Evolutionary conservation across 345 rosid genomes (phyloP).

Genomic region (Durio zibethinus): DNA sequence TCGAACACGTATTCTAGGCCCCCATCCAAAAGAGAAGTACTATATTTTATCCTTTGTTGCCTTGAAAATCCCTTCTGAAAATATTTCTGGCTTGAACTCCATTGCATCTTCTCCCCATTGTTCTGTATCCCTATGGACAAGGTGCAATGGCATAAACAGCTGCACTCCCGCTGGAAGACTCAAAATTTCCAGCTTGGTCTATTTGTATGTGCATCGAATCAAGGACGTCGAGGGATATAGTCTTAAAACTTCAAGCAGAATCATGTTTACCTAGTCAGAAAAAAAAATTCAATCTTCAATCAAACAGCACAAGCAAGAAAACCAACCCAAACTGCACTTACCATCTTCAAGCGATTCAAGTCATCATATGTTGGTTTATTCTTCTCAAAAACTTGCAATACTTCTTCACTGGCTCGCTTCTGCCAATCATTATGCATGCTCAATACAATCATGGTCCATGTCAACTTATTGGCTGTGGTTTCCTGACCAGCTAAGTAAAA

Average conservation of each 20-base stretch:
- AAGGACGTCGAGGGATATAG: slow-evolving; percentile 43
- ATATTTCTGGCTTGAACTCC: slow-evolving; percentile 44
- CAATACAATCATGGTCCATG: slow-evolving; percentile 47
- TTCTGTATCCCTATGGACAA: slow-evolving; percentile 35
- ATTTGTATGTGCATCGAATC: slow-evolving; percentile 18
- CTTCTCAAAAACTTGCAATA: slow-evolving; percentile 30
- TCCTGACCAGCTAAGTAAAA: slow-evolving; percentile 62
- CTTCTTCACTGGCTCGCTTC: slow-evolving; percentile 50
- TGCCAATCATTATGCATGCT: slow-evolving; percentile 60
- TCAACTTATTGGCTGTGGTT: slow-evolving; percentile 45
- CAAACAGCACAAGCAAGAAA: not conserved
- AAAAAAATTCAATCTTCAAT: not conserved
- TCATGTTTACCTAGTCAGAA: slow-evolving; percentile 40
- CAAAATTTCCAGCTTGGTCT: slow-evolving; percentile 35
- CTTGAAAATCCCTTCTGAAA: slow-evolving; percentile 35
- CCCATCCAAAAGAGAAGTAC: slow-evolving; percentile 43
- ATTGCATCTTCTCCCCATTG: slow-evolving; percentile 44
- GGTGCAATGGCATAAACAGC: slow-evolving; percentile 30
- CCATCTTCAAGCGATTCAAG: slow-evolving; percentile 34
- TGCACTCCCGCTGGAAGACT: slow-evolving; percentile 38
- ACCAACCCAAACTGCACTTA: slow-evolving; percentile 13
- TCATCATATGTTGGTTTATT: slow-evolving; percentile 26
- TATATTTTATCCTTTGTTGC: slow-evolving; percentile 29
- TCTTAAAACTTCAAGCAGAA: slow-evolving; percentile 42
- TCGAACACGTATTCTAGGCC: slow-evolving; percentile 41